These are phyloP conservation scores for Xylaria scruposa DNA, from an alignment of 495 filamentous ascomycete species.

Conservation along the genomic window DNA sequence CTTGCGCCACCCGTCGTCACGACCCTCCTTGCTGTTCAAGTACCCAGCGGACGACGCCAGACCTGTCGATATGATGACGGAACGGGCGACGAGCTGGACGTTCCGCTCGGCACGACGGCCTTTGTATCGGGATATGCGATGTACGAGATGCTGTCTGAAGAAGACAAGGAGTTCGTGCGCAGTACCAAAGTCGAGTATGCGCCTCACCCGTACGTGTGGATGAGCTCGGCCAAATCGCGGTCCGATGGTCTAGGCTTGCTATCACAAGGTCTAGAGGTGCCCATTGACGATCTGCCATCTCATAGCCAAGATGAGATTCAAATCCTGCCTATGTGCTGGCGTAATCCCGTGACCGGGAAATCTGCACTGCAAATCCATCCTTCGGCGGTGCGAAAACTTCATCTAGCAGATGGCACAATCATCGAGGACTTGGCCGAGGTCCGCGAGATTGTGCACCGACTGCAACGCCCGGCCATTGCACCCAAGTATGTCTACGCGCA, in stretches of 20 bases:
- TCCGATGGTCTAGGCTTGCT: slow-evolving; percentile 71
- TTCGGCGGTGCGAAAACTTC: slow-evolving; percentile 68
- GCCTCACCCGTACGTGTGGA: slow-evolving; percentile 80
- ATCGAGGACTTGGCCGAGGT: slow-evolving; percentile 69
- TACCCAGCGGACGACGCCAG: slow-evolving; percentile 69
- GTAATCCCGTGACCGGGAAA: slow-evolving; percentile 70
- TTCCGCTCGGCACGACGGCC: slow-evolving; percentile 77
- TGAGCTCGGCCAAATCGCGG: slow-evolving; percentile 67
- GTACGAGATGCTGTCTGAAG: slow-evolving; percentile 65
- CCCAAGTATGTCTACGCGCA: slow-evolving; percentile 72
- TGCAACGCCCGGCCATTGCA: slow-evolving; percentile 75
- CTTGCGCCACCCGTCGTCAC: slow-evolving; percentile 70
- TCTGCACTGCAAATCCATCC: slow-evolving; percentile 76
- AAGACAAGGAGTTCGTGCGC: slow-evolving; percentile 69
- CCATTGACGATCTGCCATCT: slow-evolving; percentile 61
- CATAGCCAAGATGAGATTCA: slow-evolving; percentile 71
- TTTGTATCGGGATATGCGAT: slow-evolving; percentile 72
- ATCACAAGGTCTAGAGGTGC: slow-evolving; percentile 65
- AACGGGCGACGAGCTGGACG: slow-evolving; percentile 68
- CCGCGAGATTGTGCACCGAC: slow-evolving; percentile 67
- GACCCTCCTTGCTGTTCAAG: slow-evolving; percentile 69
- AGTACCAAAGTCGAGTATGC: slow-evolving; percentile 74
- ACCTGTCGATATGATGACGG: slow-evolving; percentile 75
- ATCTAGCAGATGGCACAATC: slow-evolving; percentile 65
- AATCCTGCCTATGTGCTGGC: slow-evolving; percentile 74